phyloP scores from a whole-genome alignment of 768 basidiomycete species.

The Psilocybe cubensis region DNA sequence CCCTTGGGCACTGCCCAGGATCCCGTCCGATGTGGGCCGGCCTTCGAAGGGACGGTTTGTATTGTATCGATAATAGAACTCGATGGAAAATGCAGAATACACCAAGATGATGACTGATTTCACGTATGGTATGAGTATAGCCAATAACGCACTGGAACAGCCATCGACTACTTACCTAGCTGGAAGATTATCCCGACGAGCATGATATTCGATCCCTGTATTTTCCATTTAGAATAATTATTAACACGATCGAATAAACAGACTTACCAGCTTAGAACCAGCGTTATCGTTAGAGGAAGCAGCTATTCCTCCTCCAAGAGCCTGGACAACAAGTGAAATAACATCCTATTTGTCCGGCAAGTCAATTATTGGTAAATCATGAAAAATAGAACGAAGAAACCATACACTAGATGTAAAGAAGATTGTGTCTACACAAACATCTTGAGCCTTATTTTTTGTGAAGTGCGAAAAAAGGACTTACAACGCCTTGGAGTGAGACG shows the following conservation, averaged over 20 bases:
- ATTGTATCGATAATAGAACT: constrained; percentile 48
- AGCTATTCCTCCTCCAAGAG: constrained; percentile 55
- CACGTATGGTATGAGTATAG: neutral
- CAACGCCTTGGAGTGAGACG: constrained; percentile 46
- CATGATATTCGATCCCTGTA: constrained; percentile 53
- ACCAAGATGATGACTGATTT: constrained; percentile 42
- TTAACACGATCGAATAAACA: neutral
- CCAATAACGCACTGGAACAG: neutral
- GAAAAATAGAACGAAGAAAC: neutral
- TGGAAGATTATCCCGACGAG: constrained; percentile 56
- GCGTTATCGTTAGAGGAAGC: constrained; percentile 25
- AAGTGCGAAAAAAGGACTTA: neutral
- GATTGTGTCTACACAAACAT: constrained; percentile 21
- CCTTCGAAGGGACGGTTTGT: constrained; percentile 16
- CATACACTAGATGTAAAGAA: constrained; percentile 40
- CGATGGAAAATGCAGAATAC: constrained; percentile 40
- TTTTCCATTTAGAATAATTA: constrained; percentile 3
- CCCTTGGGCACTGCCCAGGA: neutral
- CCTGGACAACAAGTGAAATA: constrained; percentile 57
- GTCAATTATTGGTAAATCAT: neutral
- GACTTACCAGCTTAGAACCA: constrained; percentile 16
- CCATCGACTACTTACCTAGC: constrained; percentile 25
- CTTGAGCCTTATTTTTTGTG: neutral
- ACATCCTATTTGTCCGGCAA: constrained; percentile 38
- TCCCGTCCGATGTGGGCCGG: neutral